Conservation (phyloP, 2,329 filamentous ascomycete species). For the Hypoxylon sp. region DNA sequence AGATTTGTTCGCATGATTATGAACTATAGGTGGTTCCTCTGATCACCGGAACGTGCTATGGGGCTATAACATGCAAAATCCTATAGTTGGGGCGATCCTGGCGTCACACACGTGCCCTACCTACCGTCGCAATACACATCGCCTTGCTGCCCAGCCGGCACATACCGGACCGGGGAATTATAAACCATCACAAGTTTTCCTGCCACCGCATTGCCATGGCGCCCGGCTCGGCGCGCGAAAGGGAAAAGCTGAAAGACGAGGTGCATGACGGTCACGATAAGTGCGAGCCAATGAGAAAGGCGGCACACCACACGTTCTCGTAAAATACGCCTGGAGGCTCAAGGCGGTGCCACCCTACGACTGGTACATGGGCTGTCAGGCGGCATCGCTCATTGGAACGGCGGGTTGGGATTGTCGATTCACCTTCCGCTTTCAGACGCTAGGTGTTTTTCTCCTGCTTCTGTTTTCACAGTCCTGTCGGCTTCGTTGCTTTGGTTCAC, state of each 20-base stretch:
- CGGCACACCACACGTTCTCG: conserved; percentile 31
- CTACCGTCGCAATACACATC: no score
- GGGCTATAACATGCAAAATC: no score
- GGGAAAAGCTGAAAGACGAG: background rate
- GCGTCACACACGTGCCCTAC: no score
- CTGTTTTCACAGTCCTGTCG: conserved; percentile 9
- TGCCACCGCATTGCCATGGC: background rate
- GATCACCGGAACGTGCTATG: no score
- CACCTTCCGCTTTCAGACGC: no score
- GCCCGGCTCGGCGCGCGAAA: no score
- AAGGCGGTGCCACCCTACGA: conserved; percentile 16
- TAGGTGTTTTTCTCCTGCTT: no score
- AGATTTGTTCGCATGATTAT: no score
- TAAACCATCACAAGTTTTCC: no score
- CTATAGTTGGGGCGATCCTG: no score
- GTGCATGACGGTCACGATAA: conserved; percentile 20
- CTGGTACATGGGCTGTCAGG: conserved; percentile 6
- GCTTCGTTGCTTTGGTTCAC: background rate
- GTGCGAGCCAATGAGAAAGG: conserved; percentile 20
- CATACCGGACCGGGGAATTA: background rate
- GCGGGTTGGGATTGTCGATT: conserved; percentile 9
- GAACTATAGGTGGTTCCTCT: no score
- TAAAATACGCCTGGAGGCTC: conserved; percentile 15
- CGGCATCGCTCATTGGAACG: conserved; percentile 16
- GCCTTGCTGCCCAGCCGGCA: background rate